These are phyloP conservation scores for Ceratobasidium papillatum DNA, from an alignment of 1,284 basidiomycete genomes.

Conservation along the genomic window DNA sequence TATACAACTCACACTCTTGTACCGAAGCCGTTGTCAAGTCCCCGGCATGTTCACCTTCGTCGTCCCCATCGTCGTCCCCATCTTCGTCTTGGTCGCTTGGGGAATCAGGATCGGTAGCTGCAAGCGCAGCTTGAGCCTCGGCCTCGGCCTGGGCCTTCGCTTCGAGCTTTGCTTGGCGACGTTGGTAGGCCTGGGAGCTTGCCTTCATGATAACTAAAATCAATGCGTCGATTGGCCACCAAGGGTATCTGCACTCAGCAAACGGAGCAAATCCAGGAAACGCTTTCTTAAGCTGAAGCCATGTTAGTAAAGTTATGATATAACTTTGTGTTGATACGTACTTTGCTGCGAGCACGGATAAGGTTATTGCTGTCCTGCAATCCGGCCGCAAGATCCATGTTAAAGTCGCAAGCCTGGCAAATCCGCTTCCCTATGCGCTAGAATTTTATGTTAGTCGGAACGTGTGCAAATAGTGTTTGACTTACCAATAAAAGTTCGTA, in stretches of 20 bases:
- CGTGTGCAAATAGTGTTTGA: background rate
- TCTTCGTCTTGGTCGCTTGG: background rate
- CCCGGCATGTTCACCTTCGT: background rate
- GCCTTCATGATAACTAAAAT: background rate
- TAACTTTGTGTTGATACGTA: background rate
- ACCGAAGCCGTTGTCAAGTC: background rate
- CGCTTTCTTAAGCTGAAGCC: background rate
- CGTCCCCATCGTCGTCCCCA: background rate
- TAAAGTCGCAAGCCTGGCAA: background rate
- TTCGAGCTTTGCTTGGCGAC: background rate
- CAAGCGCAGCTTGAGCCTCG: background rate
- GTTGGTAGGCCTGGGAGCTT: background rate
- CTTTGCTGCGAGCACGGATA: background rate
- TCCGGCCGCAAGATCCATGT: background rate
- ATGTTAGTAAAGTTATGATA: background rate
- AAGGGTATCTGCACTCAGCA: background rate
- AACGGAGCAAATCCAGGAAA: background rate
- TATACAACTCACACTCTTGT: background rate
- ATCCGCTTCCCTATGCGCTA: background rate
- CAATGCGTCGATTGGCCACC: background rate
- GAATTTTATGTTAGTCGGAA: background rate
- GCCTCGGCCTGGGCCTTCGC: background rate
- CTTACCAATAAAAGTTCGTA: background rate
- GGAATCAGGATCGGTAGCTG: background rate
- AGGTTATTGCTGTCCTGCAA: background rate